Evolutionary conservation across 164 flowering plant species (phyloP).

Genomic region (Nymphaea thermarum): DNA sequence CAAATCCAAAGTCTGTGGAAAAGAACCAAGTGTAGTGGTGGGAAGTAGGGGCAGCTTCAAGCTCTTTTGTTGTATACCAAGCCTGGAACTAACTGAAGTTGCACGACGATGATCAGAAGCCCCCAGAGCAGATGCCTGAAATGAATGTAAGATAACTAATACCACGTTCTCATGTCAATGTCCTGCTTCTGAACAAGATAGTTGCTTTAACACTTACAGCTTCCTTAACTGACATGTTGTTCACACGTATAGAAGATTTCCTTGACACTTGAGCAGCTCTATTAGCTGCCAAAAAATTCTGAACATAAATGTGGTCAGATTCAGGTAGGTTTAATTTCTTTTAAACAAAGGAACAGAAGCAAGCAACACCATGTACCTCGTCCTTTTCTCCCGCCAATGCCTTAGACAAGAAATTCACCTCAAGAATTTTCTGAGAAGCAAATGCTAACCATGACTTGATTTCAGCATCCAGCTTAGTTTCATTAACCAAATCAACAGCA

Average conservation of each 20-base stretch:
- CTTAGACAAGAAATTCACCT: constrained; percentile 88
- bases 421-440: constrained; percentile 87
- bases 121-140: constrained; percentile 76
- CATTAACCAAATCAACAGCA: constrained; percentile 86
- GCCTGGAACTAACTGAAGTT: constrained; percentile 75
- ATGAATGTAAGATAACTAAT: not conserved
- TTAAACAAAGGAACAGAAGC: too few species aligned
- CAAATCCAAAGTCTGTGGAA: constrained; percentile 87
- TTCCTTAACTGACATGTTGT: constrained; percentile 53
- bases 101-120: constrained; percentile 83
- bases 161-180: too few species aligned
- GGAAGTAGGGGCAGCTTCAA: constrained; percentile 89
- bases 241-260: constrained; percentile 54
- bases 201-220: constrained; percentile 34
- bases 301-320: constrained; percentile 1
- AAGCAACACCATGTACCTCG: constrained; percentile 51
- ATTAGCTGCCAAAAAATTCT: constrained; percentile 56
- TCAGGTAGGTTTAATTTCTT: too few species aligned
- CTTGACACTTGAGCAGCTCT: constrained; percentile 57
- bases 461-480: constrained; percentile 68
- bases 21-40: constrained; percentile 94
- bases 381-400: constrained; percentile 72
- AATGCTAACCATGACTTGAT: constrained; percentile 95
- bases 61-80: constrained; percentile 92
- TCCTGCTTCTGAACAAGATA: too few species aligned